Conservation (phyloP, 805 yeast genomes). For the Saturnispora quitensis region DNA sequence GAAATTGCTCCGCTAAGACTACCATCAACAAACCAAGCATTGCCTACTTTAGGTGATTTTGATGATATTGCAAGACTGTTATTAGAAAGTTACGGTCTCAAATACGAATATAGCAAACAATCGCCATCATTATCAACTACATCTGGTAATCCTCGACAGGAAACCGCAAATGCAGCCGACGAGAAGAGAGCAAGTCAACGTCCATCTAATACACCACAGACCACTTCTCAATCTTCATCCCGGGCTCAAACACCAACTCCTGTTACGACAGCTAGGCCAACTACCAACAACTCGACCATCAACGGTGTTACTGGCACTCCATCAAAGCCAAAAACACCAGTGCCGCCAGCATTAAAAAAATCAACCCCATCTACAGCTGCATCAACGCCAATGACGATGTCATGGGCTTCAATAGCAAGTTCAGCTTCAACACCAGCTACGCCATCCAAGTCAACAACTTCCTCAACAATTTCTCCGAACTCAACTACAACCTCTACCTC, state of each 20-base stretch:
- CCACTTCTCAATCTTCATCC: background rate
- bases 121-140: background rate
- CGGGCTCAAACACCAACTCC: background rate
- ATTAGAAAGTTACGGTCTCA: background rate
- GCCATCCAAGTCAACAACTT: background rate
- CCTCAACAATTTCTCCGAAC: conserved; percentile 2
- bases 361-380: background rate
- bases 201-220: background rate
- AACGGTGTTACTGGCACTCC: background rate
- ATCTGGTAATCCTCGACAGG: background rate
- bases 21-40: background rate
- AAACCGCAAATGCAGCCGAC: background rate
- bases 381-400: background rate
- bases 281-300: background rate
- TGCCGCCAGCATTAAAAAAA: background rate
- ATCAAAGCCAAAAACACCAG: background rate
- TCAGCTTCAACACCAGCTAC: conserved; percentile 3
- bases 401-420: conserved; percentile 5
- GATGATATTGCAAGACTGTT: background rate
- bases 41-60: background rate
- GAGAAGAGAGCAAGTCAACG: background rate
- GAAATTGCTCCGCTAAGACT: conserved; percentile 22
- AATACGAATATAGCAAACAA: conserved; percentile 9
- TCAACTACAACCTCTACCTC: conserved; percentile 1
- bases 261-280: background rate